Percentiles rank a stretch among this genome's conserved stretches.
phyloP scores from a whole-genome alignment of 2,329 filamentous ascomycete species.

The Sporothrix dimorphospora region DNA sequence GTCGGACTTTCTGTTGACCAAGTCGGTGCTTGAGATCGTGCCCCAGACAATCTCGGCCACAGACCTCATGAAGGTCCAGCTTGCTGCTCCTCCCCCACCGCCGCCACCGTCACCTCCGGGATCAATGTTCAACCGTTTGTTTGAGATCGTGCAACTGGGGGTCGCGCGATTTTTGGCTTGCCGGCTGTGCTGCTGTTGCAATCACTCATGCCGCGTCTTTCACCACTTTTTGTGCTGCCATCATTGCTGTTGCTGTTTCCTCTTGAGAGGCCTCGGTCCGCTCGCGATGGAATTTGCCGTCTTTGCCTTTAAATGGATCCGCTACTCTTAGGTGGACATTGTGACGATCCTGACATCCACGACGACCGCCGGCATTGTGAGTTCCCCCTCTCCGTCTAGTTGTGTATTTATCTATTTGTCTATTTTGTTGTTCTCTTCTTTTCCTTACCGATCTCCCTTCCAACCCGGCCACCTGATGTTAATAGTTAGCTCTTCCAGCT shows the following conservation, averaged over 20 bases:
- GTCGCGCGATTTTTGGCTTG: not conserved
- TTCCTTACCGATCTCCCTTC: not conserved
- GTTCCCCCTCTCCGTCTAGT: not conserved
- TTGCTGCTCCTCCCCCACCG: not conserved
- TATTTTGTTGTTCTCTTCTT: not conserved
- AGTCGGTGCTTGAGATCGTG: not conserved
- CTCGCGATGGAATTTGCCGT: not conserved
- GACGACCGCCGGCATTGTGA: not conserved
- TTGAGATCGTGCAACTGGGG: not conserved
- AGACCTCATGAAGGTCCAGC: no score
- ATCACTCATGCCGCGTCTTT: not conserved
- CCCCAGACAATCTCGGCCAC: not conserved
- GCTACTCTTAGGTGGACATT: constrained; percentile 17
- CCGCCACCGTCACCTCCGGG: not conserved
- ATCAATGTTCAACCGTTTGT: not conserved
- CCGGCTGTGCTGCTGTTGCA: not conserved
- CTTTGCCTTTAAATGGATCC: constrained; percentile 1
- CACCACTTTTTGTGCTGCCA: not conserved
- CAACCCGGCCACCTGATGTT: not conserved
- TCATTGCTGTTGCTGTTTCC: not conserved
- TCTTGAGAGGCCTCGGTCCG: not conserved
- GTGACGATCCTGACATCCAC: constrained; percentile 3
- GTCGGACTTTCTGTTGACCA: not conserved
- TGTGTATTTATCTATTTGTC: no score
- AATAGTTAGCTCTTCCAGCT: constrained; percentile 46